These are phyloP conservation scores for Kodamaea sp. DNA, from an alignment of 1,139 yeast species.

Conservation along the genomic window DNA sequence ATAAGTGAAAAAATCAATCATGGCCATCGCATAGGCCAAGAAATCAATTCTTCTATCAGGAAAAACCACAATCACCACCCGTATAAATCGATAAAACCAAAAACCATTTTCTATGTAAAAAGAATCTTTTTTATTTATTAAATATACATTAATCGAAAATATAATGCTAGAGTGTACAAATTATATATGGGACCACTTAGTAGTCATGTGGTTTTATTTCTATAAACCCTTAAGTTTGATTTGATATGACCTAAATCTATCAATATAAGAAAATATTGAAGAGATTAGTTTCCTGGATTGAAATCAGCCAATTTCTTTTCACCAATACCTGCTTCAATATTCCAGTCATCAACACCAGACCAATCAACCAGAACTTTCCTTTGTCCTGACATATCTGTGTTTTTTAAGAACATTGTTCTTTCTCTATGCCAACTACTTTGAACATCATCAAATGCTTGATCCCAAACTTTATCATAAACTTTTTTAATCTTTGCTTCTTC, in stretches of 20 bases:
- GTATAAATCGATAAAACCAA: too few species aligned
- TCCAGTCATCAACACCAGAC: slow-evolving; percentile 56
- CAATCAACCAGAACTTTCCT: slow-evolving; percentile 60
- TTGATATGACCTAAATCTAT: background rate
- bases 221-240: background rate
- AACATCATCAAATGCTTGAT: slow-evolving; percentile 72
- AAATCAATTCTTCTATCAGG: too few species aligned
- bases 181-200: too few species aligned
- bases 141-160: too few species aligned
- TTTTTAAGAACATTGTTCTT: slow-evolving; percentile 62
- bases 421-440: slow-evolving; percentile 66
- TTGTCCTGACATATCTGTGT: slow-evolving; percentile 57
- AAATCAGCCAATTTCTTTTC: slow-evolving; percentile 41
- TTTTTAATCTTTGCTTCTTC: slow-evolving; percentile 65
- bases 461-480: slow-evolving; percentile 73
- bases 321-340: slow-evolving; percentile 20
- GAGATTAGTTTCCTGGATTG: slow-evolving; percentile 26
- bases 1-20: too few species aligned
- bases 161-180: too few species aligned
- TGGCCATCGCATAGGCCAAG: too few species aligned
- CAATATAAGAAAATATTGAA: too few species aligned
- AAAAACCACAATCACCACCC: too few species aligned
- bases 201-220: too few species aligned
- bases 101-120: too few species aligned
- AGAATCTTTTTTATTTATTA: too few species aligned